Evolutionary conservation across 768 basidiomycete genomes (phyloP).

Genomic region (Auriscalpium orientale): DNA sequence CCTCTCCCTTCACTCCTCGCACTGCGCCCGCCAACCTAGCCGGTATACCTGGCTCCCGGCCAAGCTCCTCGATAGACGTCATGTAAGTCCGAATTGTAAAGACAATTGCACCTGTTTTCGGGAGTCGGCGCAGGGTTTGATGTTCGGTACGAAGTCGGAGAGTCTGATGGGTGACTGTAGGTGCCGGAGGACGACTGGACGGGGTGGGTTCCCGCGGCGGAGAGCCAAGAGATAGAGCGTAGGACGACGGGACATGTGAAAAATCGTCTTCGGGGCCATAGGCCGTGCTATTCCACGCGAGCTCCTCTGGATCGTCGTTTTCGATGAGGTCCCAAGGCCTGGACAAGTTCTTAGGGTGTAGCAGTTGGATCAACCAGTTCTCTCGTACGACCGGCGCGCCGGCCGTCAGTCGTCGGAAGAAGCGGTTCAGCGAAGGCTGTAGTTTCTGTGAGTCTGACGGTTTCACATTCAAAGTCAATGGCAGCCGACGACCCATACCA

Average conservation of each 20-base stretch:
- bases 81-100: slow-evolving; percentile 64
- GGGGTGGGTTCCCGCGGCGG: background rate
- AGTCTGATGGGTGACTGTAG: slow-evolving; percentile 7
- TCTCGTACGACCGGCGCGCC: slow-evolving; percentile 66
- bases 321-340: background rate
- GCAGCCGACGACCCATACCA: no score
- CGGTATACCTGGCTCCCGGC: slow-evolving; percentile 44
- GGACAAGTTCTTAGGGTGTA: slow-evolving; percentile 19
- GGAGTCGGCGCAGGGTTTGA: slow-evolving; percentile 54
- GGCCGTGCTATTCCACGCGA: slow-evolving; percentile 54
- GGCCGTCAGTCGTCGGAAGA: slow-evolving; percentile 57
- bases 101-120: slow-evolving; percentile 49
- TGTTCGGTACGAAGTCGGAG: slow-evolving; percentile 54
- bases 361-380: slow-evolving; percentile 50
- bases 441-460: slow-evolving; percentile 51
- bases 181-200: background rate
- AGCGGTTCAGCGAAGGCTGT: slow-evolving; percentile 57
- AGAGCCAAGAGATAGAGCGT: slow-evolving; percentile 7
- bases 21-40: slow-evolving; percentile 54
- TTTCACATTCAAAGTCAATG: background rate
- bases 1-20: slow-evolving; percentile 51
- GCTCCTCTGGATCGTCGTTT: slow-evolving; percentile 50
- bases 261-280: slow-evolving; percentile 47
- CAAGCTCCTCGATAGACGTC: slow-evolving; percentile 42
- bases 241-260: slow-evolving; percentile 10